Conservation (phyloP, 192 early-diverging fungal genomes). For the Coemansia sp. region DNA sequence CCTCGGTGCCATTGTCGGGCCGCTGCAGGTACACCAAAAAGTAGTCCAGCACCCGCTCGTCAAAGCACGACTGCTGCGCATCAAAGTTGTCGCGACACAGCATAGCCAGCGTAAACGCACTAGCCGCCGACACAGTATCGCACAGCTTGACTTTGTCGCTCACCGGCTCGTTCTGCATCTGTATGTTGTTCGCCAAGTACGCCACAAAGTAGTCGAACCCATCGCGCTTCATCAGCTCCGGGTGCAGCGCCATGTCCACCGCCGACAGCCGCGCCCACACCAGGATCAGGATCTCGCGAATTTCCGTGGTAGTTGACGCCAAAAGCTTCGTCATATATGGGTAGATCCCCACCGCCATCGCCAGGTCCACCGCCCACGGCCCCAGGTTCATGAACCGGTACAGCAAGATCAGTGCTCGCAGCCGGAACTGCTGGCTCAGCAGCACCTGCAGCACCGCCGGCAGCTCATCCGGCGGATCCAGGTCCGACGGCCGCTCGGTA, state of each 20-base stretch:
- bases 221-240: conserved; percentile 89
- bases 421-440: conserved; percentile 90
- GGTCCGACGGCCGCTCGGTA: conserved; percentile 44
- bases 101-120: conserved; percentile 90
- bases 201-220: conserved; percentile 93
- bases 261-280: conserved; percentile 98
- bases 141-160: conserved; percentile 53
- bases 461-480: conserved; percentile 82
- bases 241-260: conserved; percentile 86
- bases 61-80: conserved; percentile 85
- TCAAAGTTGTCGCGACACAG: conserved; percentile 84
- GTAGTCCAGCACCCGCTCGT: conserved; percentile 53
- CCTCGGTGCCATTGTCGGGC: conserved; percentile 51
- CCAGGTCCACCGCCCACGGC: conserved; percentile 92
- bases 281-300: conserved; percentile 93
- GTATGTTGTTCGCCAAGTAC: conserved; percentile 76
- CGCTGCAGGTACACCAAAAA: conserved; percentile 54
- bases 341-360: conserved; percentile 93
- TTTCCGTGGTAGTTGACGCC: conserved; percentile 87
- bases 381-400: conserved; percentile 92
- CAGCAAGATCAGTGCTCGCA: conserved; percentile 88
- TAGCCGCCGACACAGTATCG: conserved; percentile 56
- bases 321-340: conserved; percentile 97
- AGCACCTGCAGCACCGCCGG: conserved; percentile 97
- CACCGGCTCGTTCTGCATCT: conserved; percentile 53